Evolutionary conservation across 116 monocot species (phyloP), one percentile per base, ranked within the genome.

Genomic region (Posidonia oceanica): DNA sequence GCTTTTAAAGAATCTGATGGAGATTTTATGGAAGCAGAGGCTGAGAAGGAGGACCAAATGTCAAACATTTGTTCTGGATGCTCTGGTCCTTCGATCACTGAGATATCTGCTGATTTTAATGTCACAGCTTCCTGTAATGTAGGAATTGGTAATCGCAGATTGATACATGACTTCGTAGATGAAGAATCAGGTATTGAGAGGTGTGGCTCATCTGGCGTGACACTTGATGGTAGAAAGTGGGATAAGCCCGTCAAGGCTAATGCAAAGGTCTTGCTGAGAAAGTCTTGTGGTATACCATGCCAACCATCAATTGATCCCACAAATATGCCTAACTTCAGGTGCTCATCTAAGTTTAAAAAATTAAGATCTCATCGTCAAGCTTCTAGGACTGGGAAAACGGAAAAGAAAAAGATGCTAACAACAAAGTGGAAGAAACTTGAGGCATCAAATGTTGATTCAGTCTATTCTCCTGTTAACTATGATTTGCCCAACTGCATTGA

Each of bases 141-240:
- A 54, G 77, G 76, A 60, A 39, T 38, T 64, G 11, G 70, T 36
- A 48, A 58, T 63, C 20, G 59, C 15, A 73, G 63, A 68, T 54
- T 41, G 36, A n/a, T 69, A 16, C 55, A 72, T 72, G 71, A 83
- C 72, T 56, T 64, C 71, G 63, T 74, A 22, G 89, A 92, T 82
- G 96, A 89, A 80, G 92, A 69, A 63, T 97, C 96, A 52, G 69
- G 68, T 29, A 74, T 83, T 75, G 89, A 85, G 59, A 91, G 87
- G 72, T 87, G 89, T 77, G 81, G 79, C 41, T 89, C 89, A 56
- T 91, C 92, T 77, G 85, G 83, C 70, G 81, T 85, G 69, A 65
- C 60, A 55, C 39, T 64, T 73, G 78, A 69, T 18, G 36, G 55
- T 76, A 80, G 66, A 66, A 69, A 63, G 52, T 71, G 70, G 57